Base-by-base conservation (phyloP, 495 filamentous ascomycete species). In the Thermothielavioides terrestris region DNA sequence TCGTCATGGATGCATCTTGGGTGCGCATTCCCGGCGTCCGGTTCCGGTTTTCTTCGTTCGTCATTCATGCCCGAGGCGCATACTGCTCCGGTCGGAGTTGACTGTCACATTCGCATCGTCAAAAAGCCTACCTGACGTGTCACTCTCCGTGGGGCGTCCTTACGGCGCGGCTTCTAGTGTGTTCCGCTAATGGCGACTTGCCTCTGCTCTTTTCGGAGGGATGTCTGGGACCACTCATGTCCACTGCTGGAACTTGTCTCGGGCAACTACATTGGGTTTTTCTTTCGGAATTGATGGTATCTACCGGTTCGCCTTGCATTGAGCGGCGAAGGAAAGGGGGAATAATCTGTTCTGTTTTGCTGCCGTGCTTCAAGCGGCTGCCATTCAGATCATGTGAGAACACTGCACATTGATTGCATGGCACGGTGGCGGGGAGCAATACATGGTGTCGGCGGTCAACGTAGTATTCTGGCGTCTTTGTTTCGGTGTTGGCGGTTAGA, bases 401-500 rank as follows among this genome's bases (percentile, higher is more conserved):
- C 14, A 25, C 11, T 21, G 26, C 12, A 37, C 3, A 17, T 27
- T 3, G 28, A 41, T 34, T 18, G 27, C 36, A 49, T 41, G 25
- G 15, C 42, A 34, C 35, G 31, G 34, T 48, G 26, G 25, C 31
- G 27, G 12, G 39, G 2, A 27, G 41, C 25, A 15, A 43, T 41
- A 36, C 3, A 12, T 39, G 47, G 28, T 4, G 27, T 49, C 47
- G 20, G 38, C 21, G 17, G 27, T 49, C 39, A 49, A 32, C 21
- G 27, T 42, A 27, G 8, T 35, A 32, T 49, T 25, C 14, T 23
- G 5, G 37, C 11, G 35, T 35, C 12, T 42, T 42, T 43, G 27
- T 54, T 49, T 49, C 34, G 22, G 36, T 25, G 38, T 54, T 49
- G 22, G 20, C 44, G 26, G 17, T 47, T 35, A 35, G 37, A 41